Conservation (phyloP, 2,329 filamentous ascomycete genomes). For the Rhexocercosporidium sp. region DNA sequence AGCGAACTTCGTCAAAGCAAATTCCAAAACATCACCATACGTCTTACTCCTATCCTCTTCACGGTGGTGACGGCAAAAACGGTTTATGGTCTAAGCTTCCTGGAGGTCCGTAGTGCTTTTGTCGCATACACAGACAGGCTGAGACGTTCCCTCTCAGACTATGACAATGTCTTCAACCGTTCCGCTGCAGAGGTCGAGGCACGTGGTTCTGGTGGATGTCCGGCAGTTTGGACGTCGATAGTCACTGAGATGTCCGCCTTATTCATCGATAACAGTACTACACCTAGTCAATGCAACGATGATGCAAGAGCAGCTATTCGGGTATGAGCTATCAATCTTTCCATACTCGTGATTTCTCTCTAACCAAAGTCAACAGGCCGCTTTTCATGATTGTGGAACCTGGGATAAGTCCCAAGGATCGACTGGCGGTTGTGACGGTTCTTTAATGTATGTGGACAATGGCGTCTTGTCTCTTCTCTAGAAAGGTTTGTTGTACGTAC, state of each 20-base stretch:
- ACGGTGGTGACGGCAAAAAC: neutral
- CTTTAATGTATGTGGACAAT: conserved; percentile 16
- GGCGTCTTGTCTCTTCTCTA: neutral
- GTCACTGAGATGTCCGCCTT: neutral
- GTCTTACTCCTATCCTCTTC: neutral
- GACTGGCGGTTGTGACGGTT: conserved; percentile 29
- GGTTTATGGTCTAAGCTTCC: neutral
- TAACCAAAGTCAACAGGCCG: conserved; percentile 4
- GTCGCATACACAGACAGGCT: neutral
- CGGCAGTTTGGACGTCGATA: conserved; percentile 1
- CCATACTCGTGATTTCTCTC: neutral
- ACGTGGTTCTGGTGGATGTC: neutral
- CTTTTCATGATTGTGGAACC: conserved; percentile 31
- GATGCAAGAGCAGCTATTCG: conserved; percentile 30
- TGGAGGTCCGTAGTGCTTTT: neutral
- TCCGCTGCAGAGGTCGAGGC: neutral
- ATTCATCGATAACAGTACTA: conserved; percentile 22
- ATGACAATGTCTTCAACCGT: neutral
- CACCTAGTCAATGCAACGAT: conserved; percentile 27
- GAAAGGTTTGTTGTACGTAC: neutral
- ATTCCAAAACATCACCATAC: neutral
- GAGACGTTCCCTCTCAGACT: neutral
- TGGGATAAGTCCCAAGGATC: conserved; percentile 25
- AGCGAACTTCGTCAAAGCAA: neutral
- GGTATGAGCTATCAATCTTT: conserved; percentile 7